phyloP scores from a whole-genome alignment of 495 filamentous ascomycete species.

The Xylaria nigripes region DNA sequence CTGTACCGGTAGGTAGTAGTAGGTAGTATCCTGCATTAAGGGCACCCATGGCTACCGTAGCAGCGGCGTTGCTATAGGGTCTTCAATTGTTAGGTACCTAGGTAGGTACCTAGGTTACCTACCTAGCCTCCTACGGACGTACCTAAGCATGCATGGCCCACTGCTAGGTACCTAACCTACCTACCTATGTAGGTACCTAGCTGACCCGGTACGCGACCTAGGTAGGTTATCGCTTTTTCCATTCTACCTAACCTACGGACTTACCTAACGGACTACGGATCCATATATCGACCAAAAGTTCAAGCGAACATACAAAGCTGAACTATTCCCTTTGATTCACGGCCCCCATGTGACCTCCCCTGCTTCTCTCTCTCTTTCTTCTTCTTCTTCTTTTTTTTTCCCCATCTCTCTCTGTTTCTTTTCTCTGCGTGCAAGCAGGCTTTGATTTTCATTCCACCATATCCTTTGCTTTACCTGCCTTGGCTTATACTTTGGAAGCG shows the following conservation, averaged over 20 bases:
- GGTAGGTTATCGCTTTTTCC: neutral
- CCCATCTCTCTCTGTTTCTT: neutral
- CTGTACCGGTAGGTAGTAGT: too few relatives aligned
- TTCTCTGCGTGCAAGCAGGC: neutral
- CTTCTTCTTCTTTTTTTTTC: conserved; percentile 2
- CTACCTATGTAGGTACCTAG: too few relatives aligned
- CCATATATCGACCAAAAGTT: neutral
- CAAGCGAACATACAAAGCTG: conserved; percentile 11
- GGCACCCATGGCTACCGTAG: too few relatives aligned
- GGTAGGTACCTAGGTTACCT: too few relatives aligned
- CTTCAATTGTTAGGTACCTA: too few relatives aligned
- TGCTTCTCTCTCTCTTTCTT: neutral
- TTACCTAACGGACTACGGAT: neutral
- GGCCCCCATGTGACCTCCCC: neutral
- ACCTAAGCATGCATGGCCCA: too few relatives aligned
- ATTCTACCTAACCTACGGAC: too few relatives aligned
- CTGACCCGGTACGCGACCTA: too few relatives aligned
- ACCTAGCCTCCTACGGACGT: too few relatives aligned
- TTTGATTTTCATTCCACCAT: neutral
- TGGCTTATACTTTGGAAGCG: neutral
- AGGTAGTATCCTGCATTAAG: too few relatives aligned
- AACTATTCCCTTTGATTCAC: conserved; percentile 6
- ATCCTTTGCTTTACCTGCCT: neutral
- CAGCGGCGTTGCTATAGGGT: too few relatives aligned
- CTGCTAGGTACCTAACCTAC: too few relatives aligned